A percentile compares a stretch with the other conserved stretches of the same genome.
These are phyloP conservation scores for Bonia amplexicaulis DNA, from an alignment of 176 grass and related monocot genomes.

Conservation along the genomic window DNA sequence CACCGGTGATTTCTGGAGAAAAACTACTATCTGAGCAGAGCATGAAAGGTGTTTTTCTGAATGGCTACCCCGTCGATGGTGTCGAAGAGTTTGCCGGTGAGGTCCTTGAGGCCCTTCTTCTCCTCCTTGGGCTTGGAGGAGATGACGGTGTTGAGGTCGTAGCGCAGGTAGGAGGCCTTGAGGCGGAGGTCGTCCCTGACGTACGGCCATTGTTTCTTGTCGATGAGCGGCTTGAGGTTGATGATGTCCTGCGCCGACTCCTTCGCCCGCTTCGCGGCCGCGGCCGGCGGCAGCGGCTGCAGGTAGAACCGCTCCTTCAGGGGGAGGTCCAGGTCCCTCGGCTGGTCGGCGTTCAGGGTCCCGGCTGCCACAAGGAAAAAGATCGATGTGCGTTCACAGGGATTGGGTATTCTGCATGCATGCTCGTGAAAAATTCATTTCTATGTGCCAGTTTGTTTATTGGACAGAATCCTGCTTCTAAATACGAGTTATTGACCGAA, in stretches of 20 bases:
- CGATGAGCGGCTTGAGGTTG: conserved; percentile 76
- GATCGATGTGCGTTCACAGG: background rate
- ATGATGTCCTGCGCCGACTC: conserved; percentile 83
- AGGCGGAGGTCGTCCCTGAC: conserved; percentile 89
- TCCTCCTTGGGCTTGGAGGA: conserved; percentile 81
- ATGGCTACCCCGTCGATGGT: conserved; percentile 59
- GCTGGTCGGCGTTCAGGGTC: conserved; percentile 65
- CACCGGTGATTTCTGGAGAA: background rate
- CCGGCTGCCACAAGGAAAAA: conserved; percentile 44
- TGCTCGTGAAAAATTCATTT: background rate
- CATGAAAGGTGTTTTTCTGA: background rate
- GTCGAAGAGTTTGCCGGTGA: conserved; percentile 64
- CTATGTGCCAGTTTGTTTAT: background rate
- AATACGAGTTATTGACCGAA: background rate
- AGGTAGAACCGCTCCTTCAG: conserved; percentile 69
- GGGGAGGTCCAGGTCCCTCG: conserved; percentile 61
- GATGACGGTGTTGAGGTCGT: conserved; percentile 86
- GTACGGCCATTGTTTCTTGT: conserved; percentile 92
- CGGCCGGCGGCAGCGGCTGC: conserved; percentile 55
- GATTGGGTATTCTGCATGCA: background rate
- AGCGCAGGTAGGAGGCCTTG: conserved; percentile 65
- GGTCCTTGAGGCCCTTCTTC: conserved; percentile 76
- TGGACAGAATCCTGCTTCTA: background rate
- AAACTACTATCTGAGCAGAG: background rate
- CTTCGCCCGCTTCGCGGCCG: conserved; percentile 65